phyloP scores from a whole-genome alignment of 2,329 filamentous ascomycete genomes.

The Trichoderma sp. region DNA sequence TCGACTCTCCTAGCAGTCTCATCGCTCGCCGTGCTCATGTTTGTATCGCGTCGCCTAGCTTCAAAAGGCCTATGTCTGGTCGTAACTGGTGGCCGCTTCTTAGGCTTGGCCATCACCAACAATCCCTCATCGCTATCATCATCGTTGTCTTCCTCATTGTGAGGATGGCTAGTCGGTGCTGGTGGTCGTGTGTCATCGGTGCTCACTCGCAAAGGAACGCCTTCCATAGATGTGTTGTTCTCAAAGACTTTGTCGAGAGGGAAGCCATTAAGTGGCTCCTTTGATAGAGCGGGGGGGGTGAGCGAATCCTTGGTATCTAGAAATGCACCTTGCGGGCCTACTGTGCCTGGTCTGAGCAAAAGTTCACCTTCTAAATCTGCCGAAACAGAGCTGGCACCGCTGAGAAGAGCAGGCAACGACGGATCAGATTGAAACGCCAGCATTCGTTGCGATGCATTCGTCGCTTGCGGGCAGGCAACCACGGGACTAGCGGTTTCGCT shows the following conservation, averaged over 20 bases:
- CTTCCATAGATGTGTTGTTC: slow-evolving; percentile 41
- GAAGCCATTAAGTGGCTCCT: slow-evolving; percentile 52
- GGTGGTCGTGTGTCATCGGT: slow-evolving; percentile 32
- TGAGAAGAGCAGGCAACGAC: slow-evolving; percentile 65
- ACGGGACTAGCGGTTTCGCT: slow-evolving; percentile 57
- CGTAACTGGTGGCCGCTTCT: slow-evolving; percentile 46
- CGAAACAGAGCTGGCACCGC: slow-evolving; percentile 66
- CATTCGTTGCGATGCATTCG: slow-evolving; percentile 52
- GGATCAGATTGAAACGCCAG: slow-evolving; percentile 64
- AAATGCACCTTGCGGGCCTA: slow-evolving; percentile 48
- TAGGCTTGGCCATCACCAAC: slow-evolving; percentile 57
- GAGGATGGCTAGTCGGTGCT: slow-evolving; percentile 14
- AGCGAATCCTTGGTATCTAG: slow-evolving; percentile 59
- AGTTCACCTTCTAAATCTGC: slow-evolving; percentile 66
- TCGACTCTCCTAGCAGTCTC: slow-evolving; percentile 65
- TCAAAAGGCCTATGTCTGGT: slow-evolving; percentile 40
- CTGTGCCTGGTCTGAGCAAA: slow-evolving; percentile 53
- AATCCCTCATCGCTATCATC: slow-evolving; percentile 60
- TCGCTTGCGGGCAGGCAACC: slow-evolving; percentile 46
- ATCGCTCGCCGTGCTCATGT: slow-evolving; percentile 54
- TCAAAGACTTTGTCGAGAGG: slow-evolving; percentile 49
- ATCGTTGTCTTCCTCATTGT: slow-evolving; percentile 46
- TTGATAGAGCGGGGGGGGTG: slow-evolving; percentile 56
- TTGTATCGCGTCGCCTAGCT: slow-evolving; percentile 59
- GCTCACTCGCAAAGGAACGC: slow-evolving; percentile 40